phyloP scores from a whole-genome alignment of 164 flowering plant species.

The Sextonia rubra region DNA sequence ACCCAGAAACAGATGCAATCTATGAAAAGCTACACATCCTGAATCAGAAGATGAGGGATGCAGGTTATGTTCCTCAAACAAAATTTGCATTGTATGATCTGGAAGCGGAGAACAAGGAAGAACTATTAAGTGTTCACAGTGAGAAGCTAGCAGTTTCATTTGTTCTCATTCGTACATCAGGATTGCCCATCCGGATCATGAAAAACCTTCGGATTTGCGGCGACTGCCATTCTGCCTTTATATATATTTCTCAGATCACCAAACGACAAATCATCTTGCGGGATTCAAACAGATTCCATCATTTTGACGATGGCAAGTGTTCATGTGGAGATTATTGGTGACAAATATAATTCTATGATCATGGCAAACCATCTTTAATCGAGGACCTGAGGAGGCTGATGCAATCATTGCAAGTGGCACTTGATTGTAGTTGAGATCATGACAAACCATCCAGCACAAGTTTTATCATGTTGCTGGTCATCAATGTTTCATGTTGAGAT shows the following conservation, averaged over 20 bases:
- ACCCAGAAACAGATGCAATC: conserved; percentile 58
- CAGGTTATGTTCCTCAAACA: conserved; percentile 71
- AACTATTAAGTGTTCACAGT: conserved; percentile 72
- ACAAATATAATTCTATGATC: background rate
- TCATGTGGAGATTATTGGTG: conserved; percentile 86
- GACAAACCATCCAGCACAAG: too few species aligned
- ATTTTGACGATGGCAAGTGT: conserved; percentile 75
- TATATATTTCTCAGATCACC: conserved; percentile 59
- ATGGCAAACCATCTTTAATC: too few species aligned
- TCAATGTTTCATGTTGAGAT: too few species aligned
- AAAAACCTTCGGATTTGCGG: conserved; percentile 88
- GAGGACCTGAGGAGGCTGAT: too few species aligned
- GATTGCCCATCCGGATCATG: conserved; percentile 74
- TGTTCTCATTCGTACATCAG: conserved; percentile 57
- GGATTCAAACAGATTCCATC: conserved; percentile 86
- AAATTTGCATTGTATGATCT: conserved; percentile 70
- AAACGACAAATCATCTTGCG: conserved; percentile 56
- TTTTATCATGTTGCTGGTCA: too few species aligned
- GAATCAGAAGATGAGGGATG: conserved; percentile 54
- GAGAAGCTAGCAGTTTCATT: conserved; percentile 88
- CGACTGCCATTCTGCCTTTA: conserved; percentile 79
- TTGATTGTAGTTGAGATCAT: too few species aligned
- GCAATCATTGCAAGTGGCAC: too few species aligned
- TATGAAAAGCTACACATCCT: conserved; percentile 61
- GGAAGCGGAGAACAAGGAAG: conserved; percentile 80